Percentiles rank a stretch among this genome's conserved stretches.
Conservation (phyloP, 164 flowering plant genomes). For the Umbilicus rupestris region DNA sequence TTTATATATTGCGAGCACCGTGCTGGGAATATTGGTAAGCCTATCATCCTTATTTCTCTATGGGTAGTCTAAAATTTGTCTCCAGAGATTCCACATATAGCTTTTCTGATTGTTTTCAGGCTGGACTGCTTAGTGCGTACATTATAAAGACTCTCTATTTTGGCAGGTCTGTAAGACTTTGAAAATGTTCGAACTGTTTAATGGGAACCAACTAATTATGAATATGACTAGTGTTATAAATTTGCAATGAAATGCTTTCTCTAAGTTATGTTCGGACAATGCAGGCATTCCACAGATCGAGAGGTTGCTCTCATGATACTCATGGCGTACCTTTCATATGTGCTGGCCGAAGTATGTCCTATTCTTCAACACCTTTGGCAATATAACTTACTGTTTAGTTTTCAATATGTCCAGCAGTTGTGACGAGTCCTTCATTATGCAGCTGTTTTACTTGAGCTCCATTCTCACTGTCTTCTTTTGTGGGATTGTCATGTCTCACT, state of each 20-base stretch:
- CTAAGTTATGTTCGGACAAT: conserved; percentile 1
- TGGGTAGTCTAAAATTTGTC: not conserved
- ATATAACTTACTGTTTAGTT: not conserved
- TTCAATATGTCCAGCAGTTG: not conserved
- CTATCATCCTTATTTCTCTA: conserved; percentile 4
- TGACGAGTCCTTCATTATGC: conserved; percentile 12
- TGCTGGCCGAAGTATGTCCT: conserved; percentile 42
- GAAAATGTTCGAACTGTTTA: not conserved
- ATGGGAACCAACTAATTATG: no score
- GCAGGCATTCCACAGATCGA: conserved; percentile 50
- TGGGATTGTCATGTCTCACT: conserved; percentile 58
- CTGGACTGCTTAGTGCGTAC: conserved; percentile 45
- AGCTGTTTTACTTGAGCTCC: conserved; percentile 41
- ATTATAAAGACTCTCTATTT: conserved; percentile 33
- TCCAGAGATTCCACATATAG: not conserved
- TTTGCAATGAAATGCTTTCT: conserved; percentile 1
- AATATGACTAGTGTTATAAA: no score
- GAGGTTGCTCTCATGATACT: conserved; percentile 48
- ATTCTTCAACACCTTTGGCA: not conserved
- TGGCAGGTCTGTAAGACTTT: conserved; percentile 30
- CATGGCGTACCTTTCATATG: conserved; percentile 47
- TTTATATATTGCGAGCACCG: conserved; percentile 35
- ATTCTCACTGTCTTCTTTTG: conserved; percentile 56
- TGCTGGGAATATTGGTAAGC: conserved; percentile 42
- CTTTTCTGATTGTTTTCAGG: conserved; percentile 17